Conservation (phyloP, 345 rosid genomes). For the Acer campestre region DNA sequence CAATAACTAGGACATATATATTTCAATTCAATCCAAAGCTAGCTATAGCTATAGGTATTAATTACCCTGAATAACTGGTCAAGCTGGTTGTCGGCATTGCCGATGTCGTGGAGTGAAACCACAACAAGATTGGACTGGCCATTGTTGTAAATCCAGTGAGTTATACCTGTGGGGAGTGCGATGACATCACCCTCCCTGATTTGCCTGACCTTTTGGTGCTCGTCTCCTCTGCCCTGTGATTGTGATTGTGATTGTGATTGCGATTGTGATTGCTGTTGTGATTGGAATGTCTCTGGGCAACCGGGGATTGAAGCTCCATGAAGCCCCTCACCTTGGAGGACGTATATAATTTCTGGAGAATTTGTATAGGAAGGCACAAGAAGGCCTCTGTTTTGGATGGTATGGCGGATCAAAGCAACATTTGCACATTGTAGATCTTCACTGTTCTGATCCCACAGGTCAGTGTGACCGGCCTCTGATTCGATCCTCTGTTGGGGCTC, state of each 20-base stretch:
- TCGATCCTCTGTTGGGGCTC: no score
- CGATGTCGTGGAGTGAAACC: conserved; percentile 36
- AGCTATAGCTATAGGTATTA: no score
- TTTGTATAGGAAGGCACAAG: no score
- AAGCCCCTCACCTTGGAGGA: conserved; percentile 14
- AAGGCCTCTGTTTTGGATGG: no score
- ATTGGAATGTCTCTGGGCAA: conserved; percentile 46
- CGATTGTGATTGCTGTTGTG: conserved; percentile 20
- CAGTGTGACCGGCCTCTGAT: no score
- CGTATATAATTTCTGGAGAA: no score
- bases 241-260: neutral
- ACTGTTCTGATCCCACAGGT: no score
- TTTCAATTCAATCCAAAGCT: no score
- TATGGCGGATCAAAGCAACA: conserved; percentile 12
- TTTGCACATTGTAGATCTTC: conserved; percentile 40
- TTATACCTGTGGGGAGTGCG: conserved; percentile 45
- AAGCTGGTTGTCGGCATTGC: conserved; percentile 49
- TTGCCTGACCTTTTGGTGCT: conserved; percentile 39
- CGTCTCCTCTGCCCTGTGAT: conserved; percentile 1
- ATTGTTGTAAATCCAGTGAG: conserved; percentile 51
- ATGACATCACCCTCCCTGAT: conserved; percentile 44
- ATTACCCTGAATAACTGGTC: conserved; percentile 43
- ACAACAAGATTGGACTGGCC: conserved; percentile 37
- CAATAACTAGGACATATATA: neutral
- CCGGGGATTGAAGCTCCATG: conserved; percentile 42